Base-by-base conservation (phyloP, 331 rosid genomes). In the Quercus lobata region DNA sequence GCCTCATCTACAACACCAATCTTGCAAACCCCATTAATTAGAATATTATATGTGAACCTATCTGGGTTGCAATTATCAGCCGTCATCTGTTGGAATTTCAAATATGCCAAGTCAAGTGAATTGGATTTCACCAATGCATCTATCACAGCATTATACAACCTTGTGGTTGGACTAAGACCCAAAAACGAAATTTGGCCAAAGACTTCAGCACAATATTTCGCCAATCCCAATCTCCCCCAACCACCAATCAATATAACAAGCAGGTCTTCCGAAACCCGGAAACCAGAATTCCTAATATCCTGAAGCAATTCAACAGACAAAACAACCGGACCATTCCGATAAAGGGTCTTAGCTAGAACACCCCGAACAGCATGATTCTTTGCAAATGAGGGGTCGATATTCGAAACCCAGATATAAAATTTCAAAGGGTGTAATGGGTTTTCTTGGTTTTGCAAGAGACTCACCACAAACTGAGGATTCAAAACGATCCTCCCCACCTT, bases 201-300 rank as follows among this genome's bases (percentile, higher is more conserved):
- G 72, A 94, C 89, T 29, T 90, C 92, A 44, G 82, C 72, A 74
- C 91, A 92, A 72, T 92, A 92, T 18, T 84, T 90, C 2, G 94
- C 88, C 84, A 92, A 89, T 24, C 98, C 97, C 70, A 94, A 87
- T 77, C 84, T 92, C 17, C 97, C 98, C 98, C 97, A 94, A 74
- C 97, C 90, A 19, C 87, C 79, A 56, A 94, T 69, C 79, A 92
- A 82, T n/a, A 86, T 25, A 74, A 91, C 91, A 12, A 94, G 85
- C 83, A 91, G 46, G 44, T 91, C 91, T 53, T 89, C 92, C 0
- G 87, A 79, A 57, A 94, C 83, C 69, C 53, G 73, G 62, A 87
- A 76, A n/a, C 97, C 92, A 6, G 89, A 90, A 30, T 71, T 83
- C 37, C 63, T 79, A 84, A 94, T 72, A 30, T 89, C 91, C 37